Conservation (phyloP, 768 basidiomycete species). For the Suillus americanus region DNA sequence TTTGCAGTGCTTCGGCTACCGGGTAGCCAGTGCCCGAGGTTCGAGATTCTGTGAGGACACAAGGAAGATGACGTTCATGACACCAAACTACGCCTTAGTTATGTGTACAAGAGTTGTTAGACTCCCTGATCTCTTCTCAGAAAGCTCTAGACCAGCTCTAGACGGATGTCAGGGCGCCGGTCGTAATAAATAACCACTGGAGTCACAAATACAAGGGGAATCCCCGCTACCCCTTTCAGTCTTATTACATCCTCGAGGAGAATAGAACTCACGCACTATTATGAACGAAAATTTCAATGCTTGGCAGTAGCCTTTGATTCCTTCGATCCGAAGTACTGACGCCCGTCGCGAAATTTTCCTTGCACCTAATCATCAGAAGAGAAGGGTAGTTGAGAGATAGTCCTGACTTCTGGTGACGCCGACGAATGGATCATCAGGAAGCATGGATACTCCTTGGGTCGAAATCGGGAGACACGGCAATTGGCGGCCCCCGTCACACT, state of each 20-base stretch:
- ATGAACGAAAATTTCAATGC: neutral
- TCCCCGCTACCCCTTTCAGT: conserved; percentile 1
- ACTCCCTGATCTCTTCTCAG: neutral
- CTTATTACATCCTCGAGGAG: neutral
- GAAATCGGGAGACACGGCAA: neutral
- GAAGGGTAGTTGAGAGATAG: neutral
- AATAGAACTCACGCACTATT: neutral
- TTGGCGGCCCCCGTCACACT: neutral
- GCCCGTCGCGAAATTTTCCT: neutral
- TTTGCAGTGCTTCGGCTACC: conserved; percentile 2
- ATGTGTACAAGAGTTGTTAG: neutral
- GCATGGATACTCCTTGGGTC: neutral
- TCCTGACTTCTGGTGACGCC: neutral
- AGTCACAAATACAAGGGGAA: neutral
- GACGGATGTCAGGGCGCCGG: neutral
- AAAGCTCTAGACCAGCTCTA: neutral
- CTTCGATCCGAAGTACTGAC: neutral
- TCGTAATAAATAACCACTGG: neutral
- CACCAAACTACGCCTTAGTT: neutral
- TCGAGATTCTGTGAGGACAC: neutral
- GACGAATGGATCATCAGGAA: neutral
- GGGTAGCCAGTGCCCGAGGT: neutral
- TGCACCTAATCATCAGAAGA: neutral
- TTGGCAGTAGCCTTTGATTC: neutral
- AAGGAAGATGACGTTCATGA: neutral